Evolutionary conservation across 306 rosid species (phyloP).

Genomic region (Gillenia trifoliata): DNA sequence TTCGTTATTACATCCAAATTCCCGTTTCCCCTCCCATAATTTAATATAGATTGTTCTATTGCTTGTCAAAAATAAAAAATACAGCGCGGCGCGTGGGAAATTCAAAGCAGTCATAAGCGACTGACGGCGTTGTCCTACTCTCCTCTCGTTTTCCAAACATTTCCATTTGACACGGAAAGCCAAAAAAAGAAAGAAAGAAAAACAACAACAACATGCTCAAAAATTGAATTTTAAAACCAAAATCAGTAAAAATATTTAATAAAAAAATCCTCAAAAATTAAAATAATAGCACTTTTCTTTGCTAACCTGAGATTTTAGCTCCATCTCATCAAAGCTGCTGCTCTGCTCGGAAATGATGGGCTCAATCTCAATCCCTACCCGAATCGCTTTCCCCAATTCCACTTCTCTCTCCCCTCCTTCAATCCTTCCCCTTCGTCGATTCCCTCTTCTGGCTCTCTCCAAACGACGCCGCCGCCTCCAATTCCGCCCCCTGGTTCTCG

Average conservation of each 20-base stretch:
- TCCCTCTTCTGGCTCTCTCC: background rate
- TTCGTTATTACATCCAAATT: too few relatives aligned
- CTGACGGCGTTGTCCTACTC: background rate
- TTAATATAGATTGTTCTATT: too few relatives aligned
- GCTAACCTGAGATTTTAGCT: background rate
- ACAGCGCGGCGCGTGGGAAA: too few relatives aligned
- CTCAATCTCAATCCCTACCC: slow-evolving; percentile 13
- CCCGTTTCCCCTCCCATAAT: too few relatives aligned
- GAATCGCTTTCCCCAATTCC: background rate
- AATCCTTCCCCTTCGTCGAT: background rate
- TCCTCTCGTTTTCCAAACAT: background rate
- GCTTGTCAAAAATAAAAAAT: too few relatives aligned
- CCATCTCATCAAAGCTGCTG: background rate
- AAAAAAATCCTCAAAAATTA: background rate
- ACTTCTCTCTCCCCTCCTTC: slow-evolving; percentile 2
- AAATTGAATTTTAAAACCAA: background rate
- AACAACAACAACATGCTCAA: background rate
- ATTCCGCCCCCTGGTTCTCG: background rate
- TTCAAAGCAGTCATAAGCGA: background rate
- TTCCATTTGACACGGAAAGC: slow-evolving; percentile 1
- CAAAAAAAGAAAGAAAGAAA: background rate
- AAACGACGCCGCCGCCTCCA: slow-evolving; percentile 7
- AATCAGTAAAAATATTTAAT: background rate
- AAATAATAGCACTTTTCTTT: background rate
- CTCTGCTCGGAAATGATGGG: slow-evolving; percentile 7